Evolutionary conservation across 2,329 filamentous ascomycete genomes (phyloP).

Genomic region (Allantophomopsis cytisporea): DNA sequence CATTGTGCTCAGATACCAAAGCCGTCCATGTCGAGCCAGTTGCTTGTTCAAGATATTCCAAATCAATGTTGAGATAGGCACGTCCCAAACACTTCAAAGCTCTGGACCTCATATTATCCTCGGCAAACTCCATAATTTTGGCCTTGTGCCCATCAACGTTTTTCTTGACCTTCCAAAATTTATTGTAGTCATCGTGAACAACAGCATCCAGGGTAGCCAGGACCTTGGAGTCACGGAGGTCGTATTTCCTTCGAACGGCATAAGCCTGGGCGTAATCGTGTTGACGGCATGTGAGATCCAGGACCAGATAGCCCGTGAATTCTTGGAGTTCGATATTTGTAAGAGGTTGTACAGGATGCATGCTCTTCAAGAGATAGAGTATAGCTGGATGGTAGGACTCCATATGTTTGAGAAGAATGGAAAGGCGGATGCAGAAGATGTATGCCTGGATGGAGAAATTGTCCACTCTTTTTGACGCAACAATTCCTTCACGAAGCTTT

Average conservation of each 20-base stretch:
- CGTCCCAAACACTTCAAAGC: slow-evolving; percentile 78
- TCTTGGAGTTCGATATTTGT: slow-evolving; percentile 63
- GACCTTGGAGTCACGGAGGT: slow-evolving; percentile 52
- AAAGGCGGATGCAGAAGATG: slow-evolving; percentile 78
- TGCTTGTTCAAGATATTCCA: slow-evolving; percentile 53
- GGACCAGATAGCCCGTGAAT: slow-evolving; percentile 65
- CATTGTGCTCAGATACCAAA: slow-evolving; percentile 51
- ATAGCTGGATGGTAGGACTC: slow-evolving; percentile 87
- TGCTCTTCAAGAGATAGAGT: slow-evolving; percentile 57
- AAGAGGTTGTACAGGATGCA: slow-evolving; percentile 58
- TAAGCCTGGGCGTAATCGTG: slow-evolving; percentile 63
- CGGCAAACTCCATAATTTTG: slow-evolving; percentile 70
- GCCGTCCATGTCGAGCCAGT: slow-evolving; percentile 60
- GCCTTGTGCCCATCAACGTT: slow-evolving; percentile 70
- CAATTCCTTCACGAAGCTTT: slow-evolving; percentile 82
- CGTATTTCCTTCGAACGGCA: slow-evolving; percentile 45
- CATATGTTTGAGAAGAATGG: slow-evolving; percentile 67
- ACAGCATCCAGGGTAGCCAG: slow-evolving; percentile 57
- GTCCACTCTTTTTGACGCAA: slow-evolving; percentile 63
- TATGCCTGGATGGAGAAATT: slow-evolving; percentile 81
- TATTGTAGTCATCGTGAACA: slow-evolving; percentile 69
- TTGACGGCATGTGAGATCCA: slow-evolving; percentile 81
- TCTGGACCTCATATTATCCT: slow-evolving; percentile 58
- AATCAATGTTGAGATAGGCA: slow-evolving; percentile 64
- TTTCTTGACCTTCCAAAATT: slow-evolving; percentile 59